Percentiles rank a stretch among this genome's conserved stretches.
These are phyloP conservation scores for Litchi chinensis DNA, from an alignment of 345 rosid genomes.

Conservation along the genomic window DNA sequence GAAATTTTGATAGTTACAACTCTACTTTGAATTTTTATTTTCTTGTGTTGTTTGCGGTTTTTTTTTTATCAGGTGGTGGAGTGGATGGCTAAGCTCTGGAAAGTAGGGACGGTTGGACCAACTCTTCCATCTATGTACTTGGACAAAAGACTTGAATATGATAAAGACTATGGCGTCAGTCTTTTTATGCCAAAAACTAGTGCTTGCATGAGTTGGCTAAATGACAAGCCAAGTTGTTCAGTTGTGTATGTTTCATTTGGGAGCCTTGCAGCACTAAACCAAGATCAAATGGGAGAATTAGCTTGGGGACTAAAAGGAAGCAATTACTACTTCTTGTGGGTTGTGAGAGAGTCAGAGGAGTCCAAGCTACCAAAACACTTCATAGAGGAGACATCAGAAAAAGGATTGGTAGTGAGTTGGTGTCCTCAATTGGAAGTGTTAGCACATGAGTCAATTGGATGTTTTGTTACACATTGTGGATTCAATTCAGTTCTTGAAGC, in stretches of 20 bases:
- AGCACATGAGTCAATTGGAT: constrained; percentile 33
- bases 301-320: constrained; percentile 24
- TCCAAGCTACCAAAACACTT: constrained; percentile 33
- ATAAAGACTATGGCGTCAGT: constrained; percentile 15
- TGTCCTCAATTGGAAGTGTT: constrained; percentile 41
- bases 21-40: too few species aligned
- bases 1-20: background rate
- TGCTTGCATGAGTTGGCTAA: constrained; percentile 31
- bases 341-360: constrained; percentile 31
- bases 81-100: constrained; percentile 30
- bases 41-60: background rate
- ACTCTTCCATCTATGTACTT: constrained; percentile 28
- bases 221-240: constrained; percentile 23
- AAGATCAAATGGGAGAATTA: constrained; percentile 31
- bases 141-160: constrained; percentile 22
- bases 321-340: constrained; percentile 36
- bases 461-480: constrained; percentile 56
- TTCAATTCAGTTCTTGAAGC: constrained; percentile 47
- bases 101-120: constrained; percentile 25
- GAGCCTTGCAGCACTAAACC: constrained; percentile 26
- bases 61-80: constrained; percentile 30
- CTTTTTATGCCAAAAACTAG: constrained; percentile 17
- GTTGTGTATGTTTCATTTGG: constrained; percentile 45
- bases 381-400: constrained; percentile 8
- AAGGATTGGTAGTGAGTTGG: constrained; percentile 40